Evolutionary conservation across 2,329 filamentous ascomycete species (phyloP).

Genomic region (Teratosphaeria gauchensis): DNA sequence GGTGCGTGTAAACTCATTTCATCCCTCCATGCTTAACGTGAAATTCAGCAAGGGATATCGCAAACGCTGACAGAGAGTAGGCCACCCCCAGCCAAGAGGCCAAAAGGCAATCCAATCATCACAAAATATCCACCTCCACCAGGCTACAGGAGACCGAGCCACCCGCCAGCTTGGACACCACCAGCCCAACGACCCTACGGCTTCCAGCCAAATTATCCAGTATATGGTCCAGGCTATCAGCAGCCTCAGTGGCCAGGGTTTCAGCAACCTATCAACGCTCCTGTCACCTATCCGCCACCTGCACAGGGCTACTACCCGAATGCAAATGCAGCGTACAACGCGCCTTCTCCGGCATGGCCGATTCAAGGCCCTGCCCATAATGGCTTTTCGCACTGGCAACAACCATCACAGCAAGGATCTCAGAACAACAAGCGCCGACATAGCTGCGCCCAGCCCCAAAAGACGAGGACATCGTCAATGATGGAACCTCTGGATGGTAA

Average conservation of each 20-base stretch:
- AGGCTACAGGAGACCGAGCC: slow-evolving; percentile 29
- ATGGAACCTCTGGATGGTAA: slow-evolving; percentile 16
- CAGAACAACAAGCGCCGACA: slow-evolving; percentile 7
- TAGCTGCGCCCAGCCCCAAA: slow-evolving; percentile 10
- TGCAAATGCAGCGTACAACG: neutral
- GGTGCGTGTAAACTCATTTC: neutral
- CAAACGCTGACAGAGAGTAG: slow-evolving; percentile 5
- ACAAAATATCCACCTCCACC: slow-evolving; percentile 42
- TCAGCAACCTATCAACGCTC: slow-evolving; percentile 7
- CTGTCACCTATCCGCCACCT: slow-evolving; percentile 12
- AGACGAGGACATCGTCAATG: neutral
- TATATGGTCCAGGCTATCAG: slow-evolving; percentile 7
- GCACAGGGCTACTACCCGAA: slow-evolving; percentile 7
- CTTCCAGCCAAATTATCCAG: slow-evolving; percentile 9
- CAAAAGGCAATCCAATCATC: slow-evolving; percentile 39
- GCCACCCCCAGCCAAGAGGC: slow-evolving; percentile 30
- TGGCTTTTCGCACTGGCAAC: slow-evolving; percentile 7
- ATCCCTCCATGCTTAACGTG: neutral
- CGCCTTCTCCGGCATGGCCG: slow-evolving; percentile 5
- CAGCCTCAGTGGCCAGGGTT: slow-evolving; percentile 14
- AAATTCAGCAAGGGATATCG: neutral
- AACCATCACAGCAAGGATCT: slow-evolving; percentile 4
- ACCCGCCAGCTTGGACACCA: slow-evolving; percentile 15
- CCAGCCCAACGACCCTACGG: slow-evolving; percentile 3
- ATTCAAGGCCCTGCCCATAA: neutral